Percentiles rank a stretch among this genome's conserved stretches.
phyloP scores from a whole-genome alignment of 1,139 yeast species.

The Taphrina wiesneri region DNA sequence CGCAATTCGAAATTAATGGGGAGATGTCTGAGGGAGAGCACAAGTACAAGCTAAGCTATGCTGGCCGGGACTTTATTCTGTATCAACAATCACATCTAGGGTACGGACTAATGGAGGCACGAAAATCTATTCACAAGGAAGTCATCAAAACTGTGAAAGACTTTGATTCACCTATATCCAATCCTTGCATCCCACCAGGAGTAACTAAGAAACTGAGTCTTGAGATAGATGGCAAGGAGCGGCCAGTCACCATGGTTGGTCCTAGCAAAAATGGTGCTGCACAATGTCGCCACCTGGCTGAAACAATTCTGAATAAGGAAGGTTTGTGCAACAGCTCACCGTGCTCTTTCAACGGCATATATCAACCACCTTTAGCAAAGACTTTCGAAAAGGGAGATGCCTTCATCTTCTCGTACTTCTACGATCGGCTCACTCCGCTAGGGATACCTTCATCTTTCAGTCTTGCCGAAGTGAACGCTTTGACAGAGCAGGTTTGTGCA shows the following conservation, averaged over 20 bases:
- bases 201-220: constrained; percentile 49
- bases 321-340: constrained; percentile 70
- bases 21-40: constrained; percentile 72
- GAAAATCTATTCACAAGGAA: constrained; percentile 71
- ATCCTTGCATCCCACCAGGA: constrained; percentile 90
- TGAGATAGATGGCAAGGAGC: constrained; percentile 37
- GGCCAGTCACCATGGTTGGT: constrained; percentile 69
- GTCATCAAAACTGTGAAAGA: constrained; percentile 53
- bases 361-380: constrained; percentile 84
- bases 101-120: constrained; percentile 91
- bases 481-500: constrained; percentile 79
- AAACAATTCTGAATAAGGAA: constrained; percentile 78
- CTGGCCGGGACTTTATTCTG: constrained; percentile 73
- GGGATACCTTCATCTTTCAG: constrained; percentile 93
- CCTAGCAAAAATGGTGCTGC: constrained; percentile 63
- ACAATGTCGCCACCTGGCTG: constrained; percentile 85
- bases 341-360: constrained; percentile 94
- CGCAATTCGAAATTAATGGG: constrained; percentile 54
- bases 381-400: constrained; percentile 74
- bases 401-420: constrained; percentile 88
- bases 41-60: constrained; percentile 75
- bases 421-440: constrained; percentile 87
- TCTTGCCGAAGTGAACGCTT: constrained; percentile 74
- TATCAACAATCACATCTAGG: constrained; percentile 96
- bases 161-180: constrained; percentile 48